Percentiles rank a stretch among this genome's conserved stretches.
Evolutionary conservation across 1,139 yeast genomes (phyloP).

Genomic region (Yamadazyma triangularis): DNA sequence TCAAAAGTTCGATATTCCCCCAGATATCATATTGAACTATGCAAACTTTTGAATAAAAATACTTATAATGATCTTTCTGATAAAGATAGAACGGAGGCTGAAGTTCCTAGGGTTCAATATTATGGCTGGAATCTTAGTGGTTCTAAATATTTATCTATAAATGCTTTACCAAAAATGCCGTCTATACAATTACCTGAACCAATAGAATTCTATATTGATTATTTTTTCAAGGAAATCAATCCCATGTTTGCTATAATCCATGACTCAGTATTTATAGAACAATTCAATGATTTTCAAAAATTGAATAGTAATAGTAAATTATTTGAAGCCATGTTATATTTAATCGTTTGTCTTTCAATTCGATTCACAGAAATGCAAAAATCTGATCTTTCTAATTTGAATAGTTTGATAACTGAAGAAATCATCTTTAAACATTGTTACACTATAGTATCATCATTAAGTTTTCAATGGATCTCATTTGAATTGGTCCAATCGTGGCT

Average conservation of each 20-base stretch:
- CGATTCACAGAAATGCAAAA: constrained; percentile 49
- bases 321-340: constrained; percentile 48
- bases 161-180: constrained; percentile 34
- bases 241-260: constrained; percentile 53
- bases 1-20: constrained; percentile 48
- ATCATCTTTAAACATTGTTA: constrained; percentile 47
- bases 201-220: constrained; percentile 25
- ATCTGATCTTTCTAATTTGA: constrained; percentile 29
- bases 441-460: constrained; percentile 41
- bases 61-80: constrained; percentile 35
- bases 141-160: constrained; percentile 42
- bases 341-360: constrained; percentile 49
- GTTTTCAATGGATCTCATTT: constrained; percentile 66
- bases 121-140: constrained; percentile 71
- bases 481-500: constrained; percentile 66
- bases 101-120: constrained; percentile 53
- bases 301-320: constrained; percentile 30
- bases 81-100: constrained; percentile 32
- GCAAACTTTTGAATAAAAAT: constrained; percentile 40
- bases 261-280: constrained; percentile 52
- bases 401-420: constrained; percentile 42
- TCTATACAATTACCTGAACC: constrained; percentile 14
- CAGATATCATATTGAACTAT: constrained; percentile 47
- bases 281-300: constrained; percentile 32
- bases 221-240: constrained; percentile 48